Percentiles rank a stretch among this genome's conserved stretches.
phyloP scores from a whole-genome alignment of 495 filamentous ascomycete genomes.

The Cercophora newfieldiana region DNA sequence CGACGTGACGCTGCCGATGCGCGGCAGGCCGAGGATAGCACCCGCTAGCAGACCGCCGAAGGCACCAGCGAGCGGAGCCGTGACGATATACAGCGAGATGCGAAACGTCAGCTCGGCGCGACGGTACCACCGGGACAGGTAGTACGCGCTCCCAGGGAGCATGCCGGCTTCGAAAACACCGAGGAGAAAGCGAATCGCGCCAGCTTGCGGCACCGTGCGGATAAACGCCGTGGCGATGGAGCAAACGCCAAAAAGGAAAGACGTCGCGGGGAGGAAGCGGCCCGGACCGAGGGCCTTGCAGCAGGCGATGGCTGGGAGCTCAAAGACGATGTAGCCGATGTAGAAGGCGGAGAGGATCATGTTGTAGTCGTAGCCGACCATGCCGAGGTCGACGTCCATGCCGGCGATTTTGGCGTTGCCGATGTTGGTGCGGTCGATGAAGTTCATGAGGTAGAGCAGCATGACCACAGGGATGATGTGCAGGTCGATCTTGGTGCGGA shows the following conservation, averaged over 20 bases:
- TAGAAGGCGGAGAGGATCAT: slow-evolving; percentile 57
- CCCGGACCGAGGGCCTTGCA: slow-evolving; percentile 56
- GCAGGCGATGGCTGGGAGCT: slow-evolving; percentile 69
- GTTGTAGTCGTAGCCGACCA: slow-evolving; percentile 66
- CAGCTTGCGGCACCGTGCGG: slow-evolving; percentile 63
- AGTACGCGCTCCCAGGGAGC: slow-evolving; percentile 55
- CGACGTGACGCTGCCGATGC: slow-evolving; percentile 3
- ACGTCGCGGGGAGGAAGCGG: slow-evolving; percentile 56
- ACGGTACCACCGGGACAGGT: slow-evolving; percentile 16
- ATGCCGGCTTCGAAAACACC: slow-evolving; percentile 71
- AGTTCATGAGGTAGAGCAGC: not conserved
- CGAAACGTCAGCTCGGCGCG: slow-evolving; percentile 18
- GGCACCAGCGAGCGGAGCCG: slow-evolving; percentile 11
- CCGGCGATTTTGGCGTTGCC: slow-evolving; percentile 50
- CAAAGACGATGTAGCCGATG: slow-evolving; percentile 71
- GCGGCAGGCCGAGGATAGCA: slow-evolving; percentile 8
- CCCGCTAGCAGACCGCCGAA: slow-evolving; percentile 12
- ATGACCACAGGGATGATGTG: not conserved
- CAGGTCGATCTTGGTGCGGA: slow-evolving; percentile 5
- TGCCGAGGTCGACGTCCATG: slow-evolving; percentile 54
- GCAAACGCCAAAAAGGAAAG: slow-evolving; percentile 35
- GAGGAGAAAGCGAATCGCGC: slow-evolving; percentile 69
- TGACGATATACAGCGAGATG: slow-evolving; percentile 14
- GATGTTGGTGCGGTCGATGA: slow-evolving; percentile 4
- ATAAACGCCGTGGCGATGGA: slow-evolving; percentile 62